Evolutionary conservation across 2,329 filamentous ascomycete species (phyloP), one percentile per base, ranked within the genome.

Genomic region (Epichloe scottii): DNA sequence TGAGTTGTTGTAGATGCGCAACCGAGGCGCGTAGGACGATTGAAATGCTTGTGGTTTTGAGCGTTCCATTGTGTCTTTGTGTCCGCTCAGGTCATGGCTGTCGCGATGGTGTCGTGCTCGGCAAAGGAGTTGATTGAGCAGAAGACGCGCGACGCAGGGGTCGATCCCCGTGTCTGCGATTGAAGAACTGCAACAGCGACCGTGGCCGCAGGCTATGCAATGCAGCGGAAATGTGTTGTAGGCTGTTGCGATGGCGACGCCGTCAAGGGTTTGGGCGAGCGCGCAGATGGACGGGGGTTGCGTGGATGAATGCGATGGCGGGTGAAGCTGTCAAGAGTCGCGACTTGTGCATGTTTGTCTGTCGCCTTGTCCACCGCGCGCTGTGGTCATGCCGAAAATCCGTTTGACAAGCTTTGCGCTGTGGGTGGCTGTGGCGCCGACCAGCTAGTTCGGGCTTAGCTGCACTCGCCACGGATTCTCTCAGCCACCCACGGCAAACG

Each of bases 1-100:
- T 38, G 91, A 88, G 72, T 97, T 97, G 66, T 85, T 87, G 72
- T 94, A 96, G 57, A 83, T 81, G 65, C 91, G 87, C 63, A 97
- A 72, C 63, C 91, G 87, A 56, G 91, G 88, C 68, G 91, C 89
- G 71, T 95, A 96, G 64, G 85, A 89, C 51, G 89, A 91, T 60
- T 93, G 82, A 64, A 95, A 93, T 42, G 89, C 87, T 72, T 95
- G 88, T 46, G 89, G 89, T 60, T 71, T 70, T 58, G 66, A 67
- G 65, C 69, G 70, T 60, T 76, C 74, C 76, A 79, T 79, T 54
- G 57, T 68, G 58, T 52, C 49, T 46, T 51, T 51, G 49, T 53
- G 50, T 47, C 51, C 43, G 59, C 56, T 61, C 60, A 64, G 61
- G 49, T 63, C 63, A 65, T 66, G 61, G 61, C 61, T 60, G 54